Evolutionary conservation across 1,284 basidiomycete species (phyloP), one percentile per base, ranked within the genome.

Genomic region (Flammula alnicola): DNA sequence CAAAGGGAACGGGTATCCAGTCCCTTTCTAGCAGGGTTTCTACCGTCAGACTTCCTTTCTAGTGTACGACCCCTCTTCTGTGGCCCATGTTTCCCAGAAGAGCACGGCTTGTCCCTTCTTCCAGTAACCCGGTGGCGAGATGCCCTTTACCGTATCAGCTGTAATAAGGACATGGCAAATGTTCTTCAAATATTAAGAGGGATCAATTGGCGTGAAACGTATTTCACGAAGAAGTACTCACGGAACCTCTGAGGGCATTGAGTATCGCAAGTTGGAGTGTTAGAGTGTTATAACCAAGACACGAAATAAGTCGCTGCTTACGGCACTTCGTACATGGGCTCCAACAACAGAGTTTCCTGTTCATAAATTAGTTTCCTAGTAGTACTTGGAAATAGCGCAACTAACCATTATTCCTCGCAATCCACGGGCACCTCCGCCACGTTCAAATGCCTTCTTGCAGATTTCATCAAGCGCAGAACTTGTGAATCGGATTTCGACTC

Each of bases 291-390:
- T 4, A 33, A 30, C 20, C 9, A n/a, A 32, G 46, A 29, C 27
- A 19, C 7, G 26, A 22, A 19, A 11, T 31, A 32, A 43, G 48
- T 10, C 8, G 45, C 23, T n/a, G 86, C 92, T 83, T 68, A 95
- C 92, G 83, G 93, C 62, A 81, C 87, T 73, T 95, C 92, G 65
- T 91, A 95, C 92, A 96, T 95, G 0, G 91, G 78, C 48, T 96
- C 92, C 44, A 93, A 68, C 32, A 94, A 71, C 3, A 95, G 66
- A 5, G 78, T 67, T 69, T 95, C 93, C 85, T 93, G 56, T 16
- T 19, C n/a, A 26, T 14, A 49, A 36, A 16, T 49, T 22, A 44
- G 51, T 25, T 47, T 30, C 26, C 12, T 25, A 16, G 11, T 26
- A 26, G 29, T 14, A 22, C 12, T 23, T 35, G 2, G 47, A 47